Evolutionary conservation across 1,284 basidiomycete species (phyloP).

Genomic region (Cutaneotrichosporon cavernicola): DNA sequence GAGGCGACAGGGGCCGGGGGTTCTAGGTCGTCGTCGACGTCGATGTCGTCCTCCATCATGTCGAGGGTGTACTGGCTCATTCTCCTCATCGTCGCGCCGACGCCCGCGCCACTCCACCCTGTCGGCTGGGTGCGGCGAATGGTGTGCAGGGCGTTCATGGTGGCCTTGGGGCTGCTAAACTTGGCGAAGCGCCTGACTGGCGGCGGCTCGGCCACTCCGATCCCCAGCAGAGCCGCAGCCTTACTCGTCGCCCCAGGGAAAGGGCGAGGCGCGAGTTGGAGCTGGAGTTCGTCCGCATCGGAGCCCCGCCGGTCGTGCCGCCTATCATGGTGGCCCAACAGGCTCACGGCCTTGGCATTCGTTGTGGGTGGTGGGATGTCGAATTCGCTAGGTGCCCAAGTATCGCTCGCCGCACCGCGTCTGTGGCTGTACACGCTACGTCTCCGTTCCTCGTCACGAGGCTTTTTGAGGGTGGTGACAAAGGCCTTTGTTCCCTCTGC

Average conservation of each 20-base stretch:
- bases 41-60: not conserved
- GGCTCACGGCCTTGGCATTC: conserved; percentile 8
- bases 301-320: conserved; percentile 1
- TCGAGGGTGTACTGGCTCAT: not conserved
- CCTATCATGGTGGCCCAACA: conserved; percentile 9
- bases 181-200: conserved; percentile 1
- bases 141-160: not conserved
- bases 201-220: not conserved
- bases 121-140: conserved; percentile 7
- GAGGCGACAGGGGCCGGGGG: not conserved
- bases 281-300: not conserved
- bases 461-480: not conserved
- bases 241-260: conserved; percentile 5
- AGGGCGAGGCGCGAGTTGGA: not conserved
- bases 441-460: not conserved
- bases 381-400: not conserved
- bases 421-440: not conserved
- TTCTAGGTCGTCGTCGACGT: not conserved
- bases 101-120: conserved; percentile 7
- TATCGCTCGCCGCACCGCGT: not conserved
- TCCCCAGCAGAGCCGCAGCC: conserved; percentile 5
- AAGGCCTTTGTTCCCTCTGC: not conserved
- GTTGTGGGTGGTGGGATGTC: conserved; percentile 12
- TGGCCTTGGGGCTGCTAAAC: not conserved
- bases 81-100: not conserved